These are phyloP conservation scores for Craterostigma plantagineum DNA, from an alignment of 257 asterid species.

Conservation along the genomic window DNA sequence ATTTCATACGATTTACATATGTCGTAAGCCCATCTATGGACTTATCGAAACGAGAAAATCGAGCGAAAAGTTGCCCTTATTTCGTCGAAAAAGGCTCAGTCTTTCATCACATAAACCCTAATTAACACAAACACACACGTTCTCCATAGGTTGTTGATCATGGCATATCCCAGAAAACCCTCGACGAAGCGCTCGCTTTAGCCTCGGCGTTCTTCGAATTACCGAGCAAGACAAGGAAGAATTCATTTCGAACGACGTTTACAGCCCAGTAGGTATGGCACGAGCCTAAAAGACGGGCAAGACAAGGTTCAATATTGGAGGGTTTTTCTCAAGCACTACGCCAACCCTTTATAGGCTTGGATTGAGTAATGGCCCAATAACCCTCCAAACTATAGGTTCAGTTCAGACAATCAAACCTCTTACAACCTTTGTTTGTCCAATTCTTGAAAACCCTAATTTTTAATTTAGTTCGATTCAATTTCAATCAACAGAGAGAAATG, in stretches of 20 bases:
- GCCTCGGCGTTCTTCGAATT: constrained; percentile 20
- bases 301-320: constrained; percentile 29
- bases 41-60: no score
- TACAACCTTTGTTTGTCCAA: no score
- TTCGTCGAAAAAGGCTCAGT: background rate
- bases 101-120: no score
- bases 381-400: constrained; percentile 26
- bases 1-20: no score
- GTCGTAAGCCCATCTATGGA: no score
- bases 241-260: constrained; percentile 22
- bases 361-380: constrained; percentile 24
- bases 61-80: background rate
- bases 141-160: constrained; percentile 15
- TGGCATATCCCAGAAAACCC: constrained; percentile 16
- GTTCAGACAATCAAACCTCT: constrained; percentile 6
- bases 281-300: constrained; percentile 21
- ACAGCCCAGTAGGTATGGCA: constrained; percentile 25
- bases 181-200: constrained; percentile 20
- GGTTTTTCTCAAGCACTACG: constrained; percentile 35
- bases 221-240: constrained; percentile 17
- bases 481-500: no score
- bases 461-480: no score
- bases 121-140: no score
- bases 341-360: constrained; percentile 33
- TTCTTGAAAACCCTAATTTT: no score